Conservation (phyloP, 306 rosid genomes). For the Sechiopsis laciniata region DNA sequence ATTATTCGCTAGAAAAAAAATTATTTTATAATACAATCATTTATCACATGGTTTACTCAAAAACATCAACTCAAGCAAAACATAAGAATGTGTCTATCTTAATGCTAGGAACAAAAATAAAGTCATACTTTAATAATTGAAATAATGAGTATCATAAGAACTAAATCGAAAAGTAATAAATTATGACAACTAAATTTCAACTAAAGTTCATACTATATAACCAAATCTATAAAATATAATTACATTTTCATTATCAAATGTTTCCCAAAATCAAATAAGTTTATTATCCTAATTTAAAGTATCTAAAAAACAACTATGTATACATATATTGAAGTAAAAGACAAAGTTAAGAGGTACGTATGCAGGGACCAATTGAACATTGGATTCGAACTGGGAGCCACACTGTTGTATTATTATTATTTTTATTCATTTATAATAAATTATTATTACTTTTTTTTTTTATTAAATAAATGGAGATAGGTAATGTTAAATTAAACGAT, state of each 20-base stretch:
- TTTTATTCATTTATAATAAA: background rate
- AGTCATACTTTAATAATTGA: background rate
- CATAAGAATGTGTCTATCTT: background rate
- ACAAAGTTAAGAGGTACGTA: no score
- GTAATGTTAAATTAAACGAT: background rate
- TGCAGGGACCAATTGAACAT: slow-evolving; percentile 7
- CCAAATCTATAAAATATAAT: no score
- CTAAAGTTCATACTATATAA: background rate
- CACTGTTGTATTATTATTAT: background rate
- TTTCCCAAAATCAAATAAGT: background rate
- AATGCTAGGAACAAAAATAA: background rate
- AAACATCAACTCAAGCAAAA: no score
- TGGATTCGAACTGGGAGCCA: slow-evolving; percentile 10
- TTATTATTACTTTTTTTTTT: no score
- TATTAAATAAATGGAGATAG: background rate
- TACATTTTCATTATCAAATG: background rate
- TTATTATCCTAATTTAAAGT: background rate
- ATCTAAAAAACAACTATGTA: background rate
- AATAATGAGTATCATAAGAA: no score
- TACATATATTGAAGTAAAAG: background rate
- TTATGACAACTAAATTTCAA: no score
- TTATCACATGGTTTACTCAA: background rate
- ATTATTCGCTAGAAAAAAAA: background rate
- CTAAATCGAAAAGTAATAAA: background rate
- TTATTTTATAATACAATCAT: no score